Evolutionary conservation across 331 rosid genomes (phyloP).

Genomic region (Spiraea crenata): DNA sequence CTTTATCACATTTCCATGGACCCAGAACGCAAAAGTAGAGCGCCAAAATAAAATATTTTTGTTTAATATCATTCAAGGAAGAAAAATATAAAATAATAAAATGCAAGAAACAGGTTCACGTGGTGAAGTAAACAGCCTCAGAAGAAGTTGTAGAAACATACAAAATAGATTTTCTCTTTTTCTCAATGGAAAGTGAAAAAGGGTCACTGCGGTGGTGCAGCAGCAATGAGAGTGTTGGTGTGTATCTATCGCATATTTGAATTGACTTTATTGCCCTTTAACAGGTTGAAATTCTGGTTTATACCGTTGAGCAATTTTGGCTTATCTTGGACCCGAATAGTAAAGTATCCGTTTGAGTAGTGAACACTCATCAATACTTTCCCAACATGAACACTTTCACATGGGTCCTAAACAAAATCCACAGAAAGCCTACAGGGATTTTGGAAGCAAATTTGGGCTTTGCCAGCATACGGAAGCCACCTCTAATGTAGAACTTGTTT

Average conservation of each 20-base stretch:
- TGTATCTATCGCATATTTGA: neutral
- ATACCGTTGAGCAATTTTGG: neutral
- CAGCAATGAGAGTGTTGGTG: neutral
- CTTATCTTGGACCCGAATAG: neutral
- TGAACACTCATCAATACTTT: neutral
- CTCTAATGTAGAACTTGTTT: neutral
- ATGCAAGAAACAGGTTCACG: slow-evolving; percentile 47
- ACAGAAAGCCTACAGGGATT: neutral
- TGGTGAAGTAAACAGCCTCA: slow-evolving; percentile 25
- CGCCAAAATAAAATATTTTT: neutral
- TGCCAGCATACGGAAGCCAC: neutral
- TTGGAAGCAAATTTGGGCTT: neutral
- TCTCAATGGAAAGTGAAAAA: slow-evolving; percentile 3
- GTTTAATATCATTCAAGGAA: neutral
- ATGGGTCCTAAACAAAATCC: too few relatives aligned
- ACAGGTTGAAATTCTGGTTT: neutral
- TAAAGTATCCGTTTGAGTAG: neutral
- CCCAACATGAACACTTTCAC: neutral
- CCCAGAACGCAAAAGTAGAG: slow-evolving; percentile 11
- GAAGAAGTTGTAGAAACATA: neutral
- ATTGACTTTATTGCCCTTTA: slow-evolving; percentile 9
- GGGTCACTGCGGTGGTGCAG: slow-evolving; percentile 3
- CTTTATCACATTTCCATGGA: slow-evolving; percentile 11
- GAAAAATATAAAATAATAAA: neutral
- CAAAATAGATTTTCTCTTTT: slow-evolving; percentile 3